Conservation (phyloP, 1,284 basidiomycete genomes). For the Trametes sp. region DNA sequence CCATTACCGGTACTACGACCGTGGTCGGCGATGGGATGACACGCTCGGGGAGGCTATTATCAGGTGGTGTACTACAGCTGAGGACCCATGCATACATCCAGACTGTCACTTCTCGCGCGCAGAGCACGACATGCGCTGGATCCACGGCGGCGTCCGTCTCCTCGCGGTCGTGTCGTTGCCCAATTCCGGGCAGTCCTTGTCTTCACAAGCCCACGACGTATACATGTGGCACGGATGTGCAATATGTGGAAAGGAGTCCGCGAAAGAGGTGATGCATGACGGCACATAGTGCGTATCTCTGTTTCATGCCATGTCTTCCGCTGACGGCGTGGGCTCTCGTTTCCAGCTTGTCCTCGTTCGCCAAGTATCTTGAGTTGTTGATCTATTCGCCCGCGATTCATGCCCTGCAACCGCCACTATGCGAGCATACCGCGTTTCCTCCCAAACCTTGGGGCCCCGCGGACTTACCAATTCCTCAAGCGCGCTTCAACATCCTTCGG, state of each 20-base stretch:
- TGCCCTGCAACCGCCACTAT: constrained; percentile 51
- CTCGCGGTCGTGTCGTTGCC: constrained; percentile 41
- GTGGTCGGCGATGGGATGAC: constrained; percentile 43
- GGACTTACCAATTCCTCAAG: constrained; percentile 46
- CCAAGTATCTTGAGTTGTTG: constrained; percentile 72
- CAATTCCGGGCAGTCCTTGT: background rate
- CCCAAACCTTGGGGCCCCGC: constrained; percentile 39
- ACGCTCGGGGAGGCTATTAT: constrained; percentile 53
- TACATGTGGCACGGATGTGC: constrained; percentile 65
- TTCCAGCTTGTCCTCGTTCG: constrained; percentile 60
- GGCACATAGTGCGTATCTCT: constrained; percentile 60
- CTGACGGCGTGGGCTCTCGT: background rate
- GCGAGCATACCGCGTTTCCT: constrained; percentile 59
- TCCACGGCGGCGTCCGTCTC: constrained; percentile 59
- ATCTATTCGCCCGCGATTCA: constrained; percentile 63
- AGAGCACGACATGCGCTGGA: constrained; percentile 58
- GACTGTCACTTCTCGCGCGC: constrained; percentile 50
- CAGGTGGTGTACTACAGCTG: constrained; percentile 43
- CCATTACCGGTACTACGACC: constrained; percentile 58
- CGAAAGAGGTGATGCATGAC: constrained; percentile 53
- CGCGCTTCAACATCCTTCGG: constrained; percentile 55
- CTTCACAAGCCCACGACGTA: constrained; percentile 38
- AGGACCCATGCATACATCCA: constrained; percentile 49
- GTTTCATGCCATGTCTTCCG: background rate
- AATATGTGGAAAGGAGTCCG: constrained; percentile 55